Evolutionary conservation across 2,329 filamentous ascomycete genomes (phyloP), one percentile per base, ranked within the genome.

Genomic region (Aotearoamyces nothofagi): DNA sequence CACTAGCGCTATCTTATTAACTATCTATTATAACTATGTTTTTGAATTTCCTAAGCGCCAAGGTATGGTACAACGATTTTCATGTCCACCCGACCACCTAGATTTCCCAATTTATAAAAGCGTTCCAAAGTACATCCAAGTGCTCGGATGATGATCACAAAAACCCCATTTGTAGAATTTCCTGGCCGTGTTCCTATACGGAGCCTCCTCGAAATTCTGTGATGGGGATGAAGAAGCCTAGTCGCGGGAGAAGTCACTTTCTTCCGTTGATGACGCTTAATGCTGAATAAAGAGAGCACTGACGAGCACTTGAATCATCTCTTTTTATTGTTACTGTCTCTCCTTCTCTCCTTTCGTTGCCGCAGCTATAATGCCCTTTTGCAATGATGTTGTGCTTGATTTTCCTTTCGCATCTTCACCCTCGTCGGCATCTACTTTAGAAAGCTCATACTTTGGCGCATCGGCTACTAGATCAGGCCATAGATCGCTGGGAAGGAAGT

Each of bases 401-500:
- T n/a, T n/a, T 7, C 19, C 19, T 7, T 20, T 20, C 19, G 7
- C 19, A n/a, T 20, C 19, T n/a, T n/a, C 19, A 20, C 7, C n/a
- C n/a, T 8, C 19, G n/a, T 20, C 19, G n/a, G n/a, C n/a, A n/a
- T n/a, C n/a, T n/a, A n/a, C n/a, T n/a, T n/a, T n/a, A n/a, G n/a
- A n/a, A 20, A 20, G 7, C n/a, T 20, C 19, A 20, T 8, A 20
- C n/a, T n/a, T 7, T 20, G 19, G 19, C 19, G 19, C 19, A 7
- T 20, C 19, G 8, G 19, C 19, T 20, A 20, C 19, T n/a, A 20
- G 19, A 8, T n/a, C 79, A 0, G 74, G 75, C 83, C 84, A 94
- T 13, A 94, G 69, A 49, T 94, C 84, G 0, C 77, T 75, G 0
- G 90, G 90, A 8, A 98, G 55, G 47, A 74, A 92, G 38, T 92